Conservation (phyloP, 352 stramenopile genomes). For the Phytophthora pini region DNA sequence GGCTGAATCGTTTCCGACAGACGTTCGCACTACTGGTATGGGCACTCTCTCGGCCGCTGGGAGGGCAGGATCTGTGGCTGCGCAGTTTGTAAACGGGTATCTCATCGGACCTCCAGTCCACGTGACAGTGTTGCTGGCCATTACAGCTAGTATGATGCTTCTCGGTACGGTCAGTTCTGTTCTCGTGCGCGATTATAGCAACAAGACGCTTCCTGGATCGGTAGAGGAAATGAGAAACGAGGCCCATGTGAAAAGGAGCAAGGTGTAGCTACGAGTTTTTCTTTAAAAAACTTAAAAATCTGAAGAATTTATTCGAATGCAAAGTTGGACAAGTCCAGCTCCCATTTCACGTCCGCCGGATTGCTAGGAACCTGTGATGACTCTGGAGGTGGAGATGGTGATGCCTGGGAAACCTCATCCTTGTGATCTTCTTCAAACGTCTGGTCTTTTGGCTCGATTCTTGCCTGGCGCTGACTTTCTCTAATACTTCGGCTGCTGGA, state of each 20-base stretch:
- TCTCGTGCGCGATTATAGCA: constrained; percentile 64
- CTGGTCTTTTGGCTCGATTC: not conserved
- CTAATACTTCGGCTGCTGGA: constrained; percentile 10
- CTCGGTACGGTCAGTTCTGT: constrained; percentile 70
- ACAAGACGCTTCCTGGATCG: constrained; percentile 59
- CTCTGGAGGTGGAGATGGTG: not conserved
- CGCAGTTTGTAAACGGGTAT: constrained; percentile 92
- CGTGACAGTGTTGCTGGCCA: constrained; percentile 72
- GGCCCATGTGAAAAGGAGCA: not conserved
- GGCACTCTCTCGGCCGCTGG: constrained; percentile 85
- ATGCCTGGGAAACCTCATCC: not conserved
- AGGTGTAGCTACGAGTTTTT: constrained; percentile 7
- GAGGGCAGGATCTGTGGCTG: constrained; percentile 86
- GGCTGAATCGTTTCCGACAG: constrained; percentile 91
- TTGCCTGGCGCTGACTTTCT: not conserved
- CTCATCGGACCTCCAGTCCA: constrained; percentile 80
- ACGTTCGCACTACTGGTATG: constrained; percentile 91
- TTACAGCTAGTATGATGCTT: constrained; percentile 86
- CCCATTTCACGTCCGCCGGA: constrained; percentile 43
- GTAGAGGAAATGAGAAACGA: constrained; percentile 64
- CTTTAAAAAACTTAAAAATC: no score
- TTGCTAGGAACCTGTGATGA: constrained; percentile 11
- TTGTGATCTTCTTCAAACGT: not conserved
- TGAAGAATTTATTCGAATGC: not conserved
- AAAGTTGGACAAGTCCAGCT: constrained; percentile 79